Evolutionary conservation across 139 green algal species (phyloP).

Genomic region (Micromonas commoda): DNA sequence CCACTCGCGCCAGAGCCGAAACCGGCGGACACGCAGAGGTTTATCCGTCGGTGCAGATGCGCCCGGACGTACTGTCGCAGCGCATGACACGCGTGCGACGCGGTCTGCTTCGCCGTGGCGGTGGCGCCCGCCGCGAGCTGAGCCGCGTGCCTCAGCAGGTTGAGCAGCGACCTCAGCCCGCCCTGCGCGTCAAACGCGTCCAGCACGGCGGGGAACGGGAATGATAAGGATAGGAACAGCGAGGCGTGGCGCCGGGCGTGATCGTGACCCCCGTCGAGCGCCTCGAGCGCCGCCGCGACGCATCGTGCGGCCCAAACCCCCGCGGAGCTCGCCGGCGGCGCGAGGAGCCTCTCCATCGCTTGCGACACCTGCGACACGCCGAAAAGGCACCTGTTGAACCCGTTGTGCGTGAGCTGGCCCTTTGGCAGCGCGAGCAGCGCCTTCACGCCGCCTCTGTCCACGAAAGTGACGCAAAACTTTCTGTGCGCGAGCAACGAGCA

Average conservation of each 20-base stretch:
- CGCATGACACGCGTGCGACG: slow-evolving; percentile 46
- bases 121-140: not conserved
- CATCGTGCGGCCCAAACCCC: slow-evolving; percentile 46
- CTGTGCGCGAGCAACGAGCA: slow-evolving; percentile 58
- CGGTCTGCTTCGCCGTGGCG: not conserved
- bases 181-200: slow-evolving; percentile 49
- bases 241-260: slow-evolving; percentile 47
- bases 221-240: slow-evolving; percentile 48
- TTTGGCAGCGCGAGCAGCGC: slow-evolving; percentile 49
- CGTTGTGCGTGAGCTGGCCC: slow-evolving; percentile 37
- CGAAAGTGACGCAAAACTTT: slow-evolving; percentile 53
- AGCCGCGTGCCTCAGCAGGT: slow-evolving; percentile 41
- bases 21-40: slow-evolving; percentile 13
- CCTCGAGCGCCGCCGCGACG: slow-evolving; percentile 2
- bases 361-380: slow-evolving; percentile 29
- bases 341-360: slow-evolving; percentile 60
- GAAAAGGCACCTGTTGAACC: slow-evolving; percentile 42
- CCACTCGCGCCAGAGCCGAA: not conserved
- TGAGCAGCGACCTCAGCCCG: slow-evolving; percentile 44
- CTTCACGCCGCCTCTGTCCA: slow-evolving; percentile 54
- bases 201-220: slow-evolving; percentile 53
- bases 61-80: slow-evolving; percentile 56
- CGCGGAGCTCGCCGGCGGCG: slow-evolving; percentile 20
- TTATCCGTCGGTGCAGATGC: slow-evolving; percentile 50
- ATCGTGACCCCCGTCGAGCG: not conserved